These are phyloP conservation scores for Leccinum barrowsii DNA, from an alignment of 768 basidiomycete genomes.

Conservation along the genomic window DNA sequence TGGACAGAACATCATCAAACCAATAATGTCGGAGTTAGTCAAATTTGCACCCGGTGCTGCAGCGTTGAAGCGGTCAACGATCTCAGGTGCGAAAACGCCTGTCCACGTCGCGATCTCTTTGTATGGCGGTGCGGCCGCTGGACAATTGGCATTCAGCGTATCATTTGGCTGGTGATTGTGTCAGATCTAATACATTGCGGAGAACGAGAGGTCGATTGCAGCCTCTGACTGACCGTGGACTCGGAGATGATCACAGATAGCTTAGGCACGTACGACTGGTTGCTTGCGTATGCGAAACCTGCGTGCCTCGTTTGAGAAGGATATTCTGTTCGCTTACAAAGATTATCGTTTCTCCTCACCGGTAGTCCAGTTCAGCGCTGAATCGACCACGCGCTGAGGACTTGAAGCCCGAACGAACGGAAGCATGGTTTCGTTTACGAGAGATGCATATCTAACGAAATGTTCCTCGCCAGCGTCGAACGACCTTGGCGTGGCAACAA, in stretches of 20 bases:
- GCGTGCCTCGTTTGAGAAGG: not conserved
- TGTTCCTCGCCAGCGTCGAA: slow-evolving; percentile 47
- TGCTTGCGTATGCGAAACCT: slow-evolving; percentile 49
- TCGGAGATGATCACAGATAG: slow-evolving; percentile 57
- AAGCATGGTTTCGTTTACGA: slow-evolving; percentile 41
- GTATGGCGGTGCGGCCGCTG: slow-evolving; percentile 24
- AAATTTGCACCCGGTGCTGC: slow-evolving; percentile 63
- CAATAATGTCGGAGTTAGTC: slow-evolving; percentile 47
- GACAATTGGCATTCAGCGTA: slow-evolving; percentile 66
- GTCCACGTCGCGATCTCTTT: slow-evolving; percentile 45
- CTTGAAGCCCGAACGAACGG: slow-evolving; percentile 52
- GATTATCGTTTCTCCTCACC: slow-evolving; percentile 35
- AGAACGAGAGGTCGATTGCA: not conserved
- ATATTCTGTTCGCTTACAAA: not conserved
- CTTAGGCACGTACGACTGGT: slow-evolving; percentile 39
- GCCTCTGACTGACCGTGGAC: slow-evolving; percentile 34
- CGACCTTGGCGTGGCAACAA: slow-evolving; percentile 30
- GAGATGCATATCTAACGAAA: slow-evolving; percentile 47
- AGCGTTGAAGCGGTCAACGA: slow-evolving; percentile 54
- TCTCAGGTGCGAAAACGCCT: slow-evolving; percentile 46
- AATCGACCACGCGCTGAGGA: slow-evolving; percentile 54
- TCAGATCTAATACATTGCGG: not conserved
- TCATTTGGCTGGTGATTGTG: slow-evolving; percentile 44
- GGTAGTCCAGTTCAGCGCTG: slow-evolving; percentile 63
- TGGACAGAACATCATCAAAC: slow-evolving; percentile 67